Conservation (phyloP, 805 yeast species). For the Yarrowia keelungensis region DNA sequence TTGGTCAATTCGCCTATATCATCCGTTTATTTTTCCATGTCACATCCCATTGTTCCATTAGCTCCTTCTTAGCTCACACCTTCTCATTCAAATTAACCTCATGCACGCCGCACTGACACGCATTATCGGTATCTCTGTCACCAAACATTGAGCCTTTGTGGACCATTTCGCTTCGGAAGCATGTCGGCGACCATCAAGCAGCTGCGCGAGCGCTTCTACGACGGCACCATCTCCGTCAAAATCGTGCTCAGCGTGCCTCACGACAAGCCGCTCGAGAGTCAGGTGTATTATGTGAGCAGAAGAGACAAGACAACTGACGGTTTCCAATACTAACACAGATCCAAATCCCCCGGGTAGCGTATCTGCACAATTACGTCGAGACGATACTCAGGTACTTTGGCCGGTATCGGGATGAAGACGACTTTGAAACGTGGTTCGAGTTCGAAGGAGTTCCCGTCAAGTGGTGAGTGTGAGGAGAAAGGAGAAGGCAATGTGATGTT, state of each 20-base stretch:
- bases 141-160: background rate
- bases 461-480: constrained; percentile 57
- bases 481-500: background rate
- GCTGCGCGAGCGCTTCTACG: constrained; percentile 33
- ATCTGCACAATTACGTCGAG: constrained; percentile 27
- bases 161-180: background rate
- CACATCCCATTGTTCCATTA: too few relatives aligned
- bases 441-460: constrained; percentile 66
- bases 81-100: background rate
- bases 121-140: constrained; percentile 17
- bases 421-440: constrained; percentile 67
- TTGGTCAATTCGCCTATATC: too few relatives aligned
- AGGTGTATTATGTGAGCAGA: constrained; percentile 27
- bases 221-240: constrained; percentile 23
- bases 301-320: too few relatives aligned
- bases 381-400: constrained; percentile 25
- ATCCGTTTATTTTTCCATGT: too few relatives aligned
- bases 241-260: constrained; percentile 19
- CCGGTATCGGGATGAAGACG: constrained; percentile 22
- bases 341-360: constrained; percentile 23
- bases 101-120: constrained; percentile 30
- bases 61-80: too few relatives aligned
- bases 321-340: constrained; percentile 34
- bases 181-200: constrained; percentile 35
- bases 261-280: constrained; percentile 8